These are phyloP conservation scores for Heracleum sosnowskyi DNA, from an alignment of 129 eudicot genomes.

Conservation along the genomic window DNA sequence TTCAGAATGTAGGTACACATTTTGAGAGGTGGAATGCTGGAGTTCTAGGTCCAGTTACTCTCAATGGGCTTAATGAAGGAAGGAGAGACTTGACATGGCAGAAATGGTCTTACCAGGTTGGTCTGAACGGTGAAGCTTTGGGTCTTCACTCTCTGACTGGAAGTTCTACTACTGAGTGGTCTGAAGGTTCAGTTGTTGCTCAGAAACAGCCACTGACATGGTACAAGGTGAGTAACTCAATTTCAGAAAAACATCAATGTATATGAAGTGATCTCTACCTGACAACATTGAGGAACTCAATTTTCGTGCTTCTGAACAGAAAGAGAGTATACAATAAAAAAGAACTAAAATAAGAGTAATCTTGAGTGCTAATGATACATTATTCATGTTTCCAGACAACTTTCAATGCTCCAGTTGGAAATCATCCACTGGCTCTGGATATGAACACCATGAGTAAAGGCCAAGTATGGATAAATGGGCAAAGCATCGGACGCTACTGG, in stretches of 20 bases:
- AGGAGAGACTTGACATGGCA: conserved; percentile 30
- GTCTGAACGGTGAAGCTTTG: conserved; percentile 52
- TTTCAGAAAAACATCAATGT: neutral
- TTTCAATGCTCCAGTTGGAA: conserved; percentile 69
- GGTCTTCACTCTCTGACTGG: conserved; percentile 77
- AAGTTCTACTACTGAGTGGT: conserved; percentile 84
- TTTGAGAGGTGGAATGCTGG: conserved; percentile 15
- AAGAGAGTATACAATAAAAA: no score
- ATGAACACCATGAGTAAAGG: conserved; percentile 88
- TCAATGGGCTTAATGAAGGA: conserved; percentile 22
- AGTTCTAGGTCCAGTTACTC: conserved; percentile 25
- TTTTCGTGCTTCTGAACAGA: neutral
- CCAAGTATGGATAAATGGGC: conserved; percentile 67
- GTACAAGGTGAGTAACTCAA: conserved; percentile 58
- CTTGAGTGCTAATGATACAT: neutral
- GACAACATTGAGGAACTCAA: neutral
- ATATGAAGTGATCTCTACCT: neutral
- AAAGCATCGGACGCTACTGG: conserved; percentile 77
- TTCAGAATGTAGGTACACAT: conserved; percentile 11
- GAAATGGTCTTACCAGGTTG: conserved; percentile 32
- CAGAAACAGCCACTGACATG: conserved; percentile 82
- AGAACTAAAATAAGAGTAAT: neutral
- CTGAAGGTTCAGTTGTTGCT: conserved; percentile 48
- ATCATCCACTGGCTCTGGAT: conserved; percentile 68
- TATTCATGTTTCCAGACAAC: conserved; percentile 35